Evolutionary conservation across 2,329 filamentous ascomycete genomes (phyloP), one percentile per base, ranked within the genome.

Genomic region (Colletotrichum zoysiae): DNA sequence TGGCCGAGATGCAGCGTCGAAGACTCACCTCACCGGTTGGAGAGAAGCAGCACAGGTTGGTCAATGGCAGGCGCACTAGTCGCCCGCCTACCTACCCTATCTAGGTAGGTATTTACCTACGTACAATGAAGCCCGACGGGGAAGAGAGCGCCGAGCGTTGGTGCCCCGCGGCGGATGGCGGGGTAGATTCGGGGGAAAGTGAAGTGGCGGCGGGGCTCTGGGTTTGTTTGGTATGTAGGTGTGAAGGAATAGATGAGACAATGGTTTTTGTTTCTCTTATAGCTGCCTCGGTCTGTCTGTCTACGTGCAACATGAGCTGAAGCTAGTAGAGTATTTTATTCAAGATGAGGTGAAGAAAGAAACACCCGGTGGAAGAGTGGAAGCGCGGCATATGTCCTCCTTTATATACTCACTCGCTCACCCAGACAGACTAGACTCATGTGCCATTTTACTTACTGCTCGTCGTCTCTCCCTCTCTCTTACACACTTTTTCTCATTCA

Each of bases 131-230:
- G 68, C 48, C 57, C 42, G 56, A 50, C 46, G 61, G 40, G 66
- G 65, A 48, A 30, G 57, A 46, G 44, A 38, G 65, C 65, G 62
- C 69, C 64, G 65, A 59, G 65, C 56, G 50, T 35, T 46, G 23
- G 50, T 67, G 50, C 57, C 69, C 69, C 53, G 69, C 59, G 70
- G 59, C 30, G 65, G 70, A 70, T 65, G 66, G 70, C 65, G 70
- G 70, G 65, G 70, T 72, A 62, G 64, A 51, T 38, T 68, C 23
- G 53, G 48, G 59, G 44, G 26, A 7, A 7, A 30, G 30, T 20
- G 58, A 58, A 53, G 51, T 35, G 64, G 59, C 18, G 16, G 5
- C 18, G 16, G 5, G 40, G 7, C n/a, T 20, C 46, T 23, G 20
- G 5, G 2, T 6, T n/a, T 11, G 30, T n/a, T n/a, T n/a, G n/a